phyloP scores from a whole-genome alignment of 2,329 filamentous ascomycete species.

The Hymenoscyphus albidus region DNA sequence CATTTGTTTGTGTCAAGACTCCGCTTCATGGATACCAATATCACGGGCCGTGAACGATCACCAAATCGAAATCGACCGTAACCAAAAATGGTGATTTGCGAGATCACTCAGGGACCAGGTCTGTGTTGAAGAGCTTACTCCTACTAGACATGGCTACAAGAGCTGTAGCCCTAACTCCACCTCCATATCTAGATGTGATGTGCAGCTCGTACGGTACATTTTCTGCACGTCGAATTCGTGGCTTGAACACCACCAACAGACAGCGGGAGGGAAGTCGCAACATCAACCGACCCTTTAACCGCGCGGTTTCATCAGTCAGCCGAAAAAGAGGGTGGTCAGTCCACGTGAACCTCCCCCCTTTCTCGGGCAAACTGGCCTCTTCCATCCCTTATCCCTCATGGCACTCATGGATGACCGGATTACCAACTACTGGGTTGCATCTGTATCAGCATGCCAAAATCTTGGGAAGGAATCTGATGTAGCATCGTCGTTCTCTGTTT shows the following conservation, averaged over 20 bases:
- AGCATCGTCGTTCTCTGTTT: neutral
- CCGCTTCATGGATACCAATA: neutral
- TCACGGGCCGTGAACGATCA: neutral
- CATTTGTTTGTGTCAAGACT: neutral
- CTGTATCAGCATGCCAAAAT: neutral
- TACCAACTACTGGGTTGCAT: neutral
- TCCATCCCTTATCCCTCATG: neutral
- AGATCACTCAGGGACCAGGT: neutral
- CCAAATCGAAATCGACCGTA: neutral
- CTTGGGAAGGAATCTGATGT: neutral
- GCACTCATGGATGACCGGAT: neutral
- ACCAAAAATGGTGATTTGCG: neutral
- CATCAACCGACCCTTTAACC: neutral
- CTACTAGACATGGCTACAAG: neutral
- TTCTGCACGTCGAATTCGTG: neutral
- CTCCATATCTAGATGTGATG: neutral
- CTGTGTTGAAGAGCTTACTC: neutral
- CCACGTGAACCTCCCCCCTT: neutral
- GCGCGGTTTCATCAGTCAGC: neutral
- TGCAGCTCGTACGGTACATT: conserved; percentile 1
- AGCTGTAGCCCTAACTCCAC: neutral
- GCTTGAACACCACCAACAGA: conserved; percentile 1
- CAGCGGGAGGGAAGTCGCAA: neutral
- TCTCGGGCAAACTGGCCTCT: neutral
- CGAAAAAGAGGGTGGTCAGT: neutral